phyloP scores from a whole-genome alignment of 176 grass and related monocot genomes.

The Musa schizocarpa region DNA sequence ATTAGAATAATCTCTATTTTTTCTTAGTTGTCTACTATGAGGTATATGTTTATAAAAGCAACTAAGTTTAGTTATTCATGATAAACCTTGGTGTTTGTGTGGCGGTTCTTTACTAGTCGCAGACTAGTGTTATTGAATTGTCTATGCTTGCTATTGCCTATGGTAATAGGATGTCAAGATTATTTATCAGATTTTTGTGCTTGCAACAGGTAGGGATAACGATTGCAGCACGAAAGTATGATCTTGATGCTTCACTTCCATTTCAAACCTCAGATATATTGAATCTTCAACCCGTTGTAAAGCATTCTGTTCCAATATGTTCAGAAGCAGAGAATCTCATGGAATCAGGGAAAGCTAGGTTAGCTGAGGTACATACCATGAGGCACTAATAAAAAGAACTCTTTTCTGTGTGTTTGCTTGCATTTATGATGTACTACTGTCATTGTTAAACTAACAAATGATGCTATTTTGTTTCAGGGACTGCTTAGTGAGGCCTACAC shows the following conservation, averaged over 20 bases:
- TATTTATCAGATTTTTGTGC: neutral
- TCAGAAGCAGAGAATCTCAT: conserved; percentile 79
- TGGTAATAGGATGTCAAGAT: too few relatives aligned
- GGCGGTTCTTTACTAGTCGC: too few relatives aligned
- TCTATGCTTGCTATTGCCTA: too few relatives aligned
- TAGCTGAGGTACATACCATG: conserved; percentile 57
- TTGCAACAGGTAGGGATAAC: conserved; percentile 68
- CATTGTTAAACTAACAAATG: neutral
- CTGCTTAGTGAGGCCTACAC: conserved; percentile 79
- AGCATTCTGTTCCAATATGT: conserved; percentile 87
- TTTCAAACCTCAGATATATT: conserved; percentile 83
- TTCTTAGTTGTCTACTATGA: too few relatives aligned
- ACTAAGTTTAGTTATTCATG: too few relatives aligned
- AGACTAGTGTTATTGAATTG: too few relatives aligned
- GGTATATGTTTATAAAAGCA: too few relatives aligned
- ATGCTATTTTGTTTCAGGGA: conserved; percentile 49
- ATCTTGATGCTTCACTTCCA: conserved; percentile 49
- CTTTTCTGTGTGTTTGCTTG: neutral
- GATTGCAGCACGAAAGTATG: conserved; percentile 69
- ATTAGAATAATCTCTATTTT: too few relatives aligned
- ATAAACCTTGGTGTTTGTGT: too few relatives aligned
- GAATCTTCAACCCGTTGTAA: conserved; percentile 83
- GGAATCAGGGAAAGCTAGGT: conserved; percentile 82
- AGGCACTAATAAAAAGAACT: neutral
- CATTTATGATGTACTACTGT: neutral